These are phyloP conservation scores for Logfia minima DNA, from an alignment of 129 eudicot species.

Conservation along the genomic window DNA sequence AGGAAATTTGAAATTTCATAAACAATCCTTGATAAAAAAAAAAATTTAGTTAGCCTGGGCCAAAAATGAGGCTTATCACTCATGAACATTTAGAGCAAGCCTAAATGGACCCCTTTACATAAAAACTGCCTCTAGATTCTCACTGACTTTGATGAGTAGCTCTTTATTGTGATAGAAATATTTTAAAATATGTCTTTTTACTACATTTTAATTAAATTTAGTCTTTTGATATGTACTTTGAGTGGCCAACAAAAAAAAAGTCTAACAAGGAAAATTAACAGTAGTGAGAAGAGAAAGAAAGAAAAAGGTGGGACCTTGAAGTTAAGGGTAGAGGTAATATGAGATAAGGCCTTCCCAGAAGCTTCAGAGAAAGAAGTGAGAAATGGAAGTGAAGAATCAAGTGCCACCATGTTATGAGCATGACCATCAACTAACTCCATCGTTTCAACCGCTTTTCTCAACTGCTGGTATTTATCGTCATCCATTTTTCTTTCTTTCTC, in stretches of 20 bases:
- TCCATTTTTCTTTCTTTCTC: not conserved
- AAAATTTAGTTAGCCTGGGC: not conserved
- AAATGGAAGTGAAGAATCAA: conserved; percentile 65
- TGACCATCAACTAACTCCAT: conserved; percentile 79
- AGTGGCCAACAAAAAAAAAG: not conserved
- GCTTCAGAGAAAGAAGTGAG: conserved; percentile 82
- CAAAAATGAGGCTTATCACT: not conserved
- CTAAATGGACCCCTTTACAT: not conserved
- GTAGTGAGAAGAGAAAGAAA: not conserved
- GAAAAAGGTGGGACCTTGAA: conserved; percentile 57
- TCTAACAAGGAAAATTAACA: not conserved
- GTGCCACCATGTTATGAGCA: conserved; percentile 81
- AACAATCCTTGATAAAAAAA: not conserved
- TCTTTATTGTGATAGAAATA: not conserved
- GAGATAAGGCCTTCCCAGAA: conserved; percentile 60
- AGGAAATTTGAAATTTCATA: not conserved
- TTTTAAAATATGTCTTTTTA: not conserved
- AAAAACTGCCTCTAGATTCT: not conserved
- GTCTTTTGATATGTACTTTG: not conserved
- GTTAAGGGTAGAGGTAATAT: conserved; percentile 61
- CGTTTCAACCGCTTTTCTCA: conserved; percentile 57
- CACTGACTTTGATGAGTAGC: not conserved
- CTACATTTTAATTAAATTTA: not conserved
- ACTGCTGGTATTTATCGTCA: not conserved
- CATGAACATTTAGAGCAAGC: not conserved